Base-by-base conservation (phyloP, 2,329 filamentous ascomycete species). In the Lachnellula willkommii region DNA sequence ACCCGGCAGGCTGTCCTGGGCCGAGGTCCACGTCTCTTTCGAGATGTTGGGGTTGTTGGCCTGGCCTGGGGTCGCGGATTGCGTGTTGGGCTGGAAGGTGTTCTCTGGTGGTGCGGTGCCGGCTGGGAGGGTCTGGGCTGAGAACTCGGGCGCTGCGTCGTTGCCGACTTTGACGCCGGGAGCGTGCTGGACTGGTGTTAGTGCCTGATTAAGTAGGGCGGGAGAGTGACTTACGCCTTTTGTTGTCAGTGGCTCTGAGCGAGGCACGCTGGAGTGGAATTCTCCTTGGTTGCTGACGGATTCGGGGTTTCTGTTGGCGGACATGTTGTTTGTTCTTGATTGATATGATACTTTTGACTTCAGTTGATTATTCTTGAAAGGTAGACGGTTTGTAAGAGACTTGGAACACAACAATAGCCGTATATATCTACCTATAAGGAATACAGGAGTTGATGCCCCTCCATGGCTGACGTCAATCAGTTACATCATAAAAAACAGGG, bases 101-200 rank as follows among this genome's bases (percentile, higher is more conserved):
- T 47, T 43, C n/a, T 53, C 50, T 24, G 74, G 74, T 15, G 64
- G 68, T 0, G 87, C 87, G 3, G 81, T 80, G 57, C 87, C 87
- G 0, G 85, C 72, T 0, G 84, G 77, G 37, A 83, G 72, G 1
- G 77, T 78, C 68, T 90, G 62, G 24, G 81, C 79, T 64, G 79
- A 74, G 74, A 88, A 90, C 66, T 88, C 85, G 20, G 82, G 82
- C 12, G 71, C 67, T 24, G 73, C 72, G 52, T 86, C 83, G 62
- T 83, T 81, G 65, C 80, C 80, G 55, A 82, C 77, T 58, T 81
- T 77, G 63, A 78, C 74, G 52, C 86, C 86, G 3, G 80, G 78
- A 66, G 83, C 76, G 70, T 90, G 86, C 84, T 88, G 62, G 6
- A 36, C n/a, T 36, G 45, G 11, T 53, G 46, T 63, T 53, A 62